Base-by-base conservation (phyloP, 768 basidiomycete genomes). In the Podaxis sp. region DNA sequence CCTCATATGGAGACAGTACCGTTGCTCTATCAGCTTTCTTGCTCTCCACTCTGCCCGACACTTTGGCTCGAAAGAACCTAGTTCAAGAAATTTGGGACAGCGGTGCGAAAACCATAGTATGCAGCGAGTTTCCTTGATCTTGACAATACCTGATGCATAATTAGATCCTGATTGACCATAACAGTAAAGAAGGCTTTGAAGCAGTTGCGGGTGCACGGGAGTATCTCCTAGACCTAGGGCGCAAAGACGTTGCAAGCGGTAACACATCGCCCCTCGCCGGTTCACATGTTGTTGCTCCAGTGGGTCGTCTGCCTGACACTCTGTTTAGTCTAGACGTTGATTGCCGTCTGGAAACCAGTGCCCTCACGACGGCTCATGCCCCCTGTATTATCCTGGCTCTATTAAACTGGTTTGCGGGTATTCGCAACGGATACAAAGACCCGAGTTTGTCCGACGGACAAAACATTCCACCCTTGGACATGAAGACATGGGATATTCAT, bases 11-110 rank as follows among this genome's bases (percentile, higher is more conserved):
- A 20, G 70, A 74, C 30, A 77, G 81, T 56, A 81, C 83, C 15
- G 68, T 98, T 28, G 93, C 91, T 1, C 70, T 99, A 33, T 93
- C 92, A 17, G 90, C 95, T 0, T 99, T 97, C 76, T 81, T 88
- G 71, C 77, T 99, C 1, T 87, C 91, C n/a, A 84, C 91, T 20
- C 77, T 95, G 17, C 77, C 87, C 4, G 85, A 82, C 2, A 72
- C 84, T 44, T 67, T 87, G 17, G 82, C 86, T 8, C 82, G 89
- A 64, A 89, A 86, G 74, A 76, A 80, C 2, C 70, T 94, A 50
- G 80, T 96, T 28, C 87, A 88, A 69, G 86, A 92, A 68, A 91
- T 98, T 82, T 98, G 95, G 95, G 83, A 91, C 51, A 93, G 93
- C 68, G 94, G 93, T 49, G 95, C 95, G 22, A 86, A 90, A 69